Evolutionary conservation across 352 stramenopile genomes (phyloP).

Genomic region (Aphanomyces cochlioides): DNA sequence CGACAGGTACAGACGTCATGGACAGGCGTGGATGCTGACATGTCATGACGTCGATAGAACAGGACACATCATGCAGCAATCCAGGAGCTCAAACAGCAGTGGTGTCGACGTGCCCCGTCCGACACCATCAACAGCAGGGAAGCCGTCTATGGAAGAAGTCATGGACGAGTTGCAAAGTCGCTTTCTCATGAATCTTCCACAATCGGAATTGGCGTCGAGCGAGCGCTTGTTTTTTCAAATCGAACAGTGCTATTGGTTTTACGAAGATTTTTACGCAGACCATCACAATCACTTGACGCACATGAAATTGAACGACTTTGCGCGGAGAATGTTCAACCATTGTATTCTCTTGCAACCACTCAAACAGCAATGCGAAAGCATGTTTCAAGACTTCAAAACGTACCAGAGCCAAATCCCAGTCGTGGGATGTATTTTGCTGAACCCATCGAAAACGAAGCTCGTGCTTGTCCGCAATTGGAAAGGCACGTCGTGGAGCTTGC

Average conservation of each 20-base stretch:
- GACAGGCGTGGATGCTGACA: no score
- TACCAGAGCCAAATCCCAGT: slow-evolving; percentile 94
- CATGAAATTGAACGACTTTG: slow-evolving; percentile 93
- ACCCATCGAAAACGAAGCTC: slow-evolving; percentile 77
- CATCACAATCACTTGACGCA: slow-evolving; percentile 76
- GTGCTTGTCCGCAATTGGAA: slow-evolving; percentile 91
- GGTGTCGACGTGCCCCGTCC: background rate
- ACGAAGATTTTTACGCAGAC: slow-evolving; percentile 96
- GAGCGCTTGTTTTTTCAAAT: slow-evolving; percentile 97
- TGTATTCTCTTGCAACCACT: slow-evolving; percentile 83
- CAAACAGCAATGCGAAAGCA: slow-evolving; percentile 81
- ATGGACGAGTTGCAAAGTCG: slow-evolving; percentile 95
- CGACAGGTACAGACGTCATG: no score
- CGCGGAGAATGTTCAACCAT: slow-evolving; percentile 89
- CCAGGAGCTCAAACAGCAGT: background rate
- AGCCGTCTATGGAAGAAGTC: slow-evolving; percentile 71
- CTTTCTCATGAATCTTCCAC: slow-evolving; percentile 93
- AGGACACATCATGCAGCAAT: background rate
- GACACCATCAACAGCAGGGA: slow-evolving; percentile 1
- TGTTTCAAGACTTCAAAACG: slow-evolving; percentile 92
- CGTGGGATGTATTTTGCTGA: slow-evolving; percentile 92
- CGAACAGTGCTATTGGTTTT: slow-evolving; percentile 97
- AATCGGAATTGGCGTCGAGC: slow-evolving; percentile 83
- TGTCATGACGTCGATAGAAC: no score
- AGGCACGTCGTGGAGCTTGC: slow-evolving; percentile 89